Conservation (phyloP, 2,329 filamentous ascomycete genomes). For the Dothideomycetes sp. region DNA sequence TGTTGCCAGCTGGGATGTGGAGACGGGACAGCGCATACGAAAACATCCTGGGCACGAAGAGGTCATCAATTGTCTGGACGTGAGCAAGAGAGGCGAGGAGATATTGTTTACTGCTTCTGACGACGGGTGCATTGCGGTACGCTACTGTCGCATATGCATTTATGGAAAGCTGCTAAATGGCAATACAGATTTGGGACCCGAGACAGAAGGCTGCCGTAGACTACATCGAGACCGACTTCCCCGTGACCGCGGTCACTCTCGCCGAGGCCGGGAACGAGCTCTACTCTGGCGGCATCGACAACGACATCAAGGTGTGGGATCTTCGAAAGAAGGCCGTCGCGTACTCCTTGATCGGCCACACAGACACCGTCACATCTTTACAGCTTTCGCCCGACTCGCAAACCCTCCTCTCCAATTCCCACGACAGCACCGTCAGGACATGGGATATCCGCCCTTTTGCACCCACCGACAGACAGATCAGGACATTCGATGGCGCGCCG, state of each 20-base stretch:
- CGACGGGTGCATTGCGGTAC: conserved; percentile 71
- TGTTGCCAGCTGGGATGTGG: conserved; percentile 88
- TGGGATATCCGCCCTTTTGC: conserved; percentile 97
- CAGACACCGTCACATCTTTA: conserved; percentile 83
- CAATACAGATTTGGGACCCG: conserved; percentile 72
- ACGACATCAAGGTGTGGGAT: conserved; percentile 96
- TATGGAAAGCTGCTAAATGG: conserved; percentile 11
- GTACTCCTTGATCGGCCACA: conserved; percentile 81
- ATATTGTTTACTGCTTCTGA: conserved; percentile 84
- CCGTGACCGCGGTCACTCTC: conserved; percentile 83
- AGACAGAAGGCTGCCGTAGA: conserved; percentile 79
- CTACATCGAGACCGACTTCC: conserved; percentile 83
- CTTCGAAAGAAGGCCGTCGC: conserved; percentile 80
- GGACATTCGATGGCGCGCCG: conserved; percentile 85
- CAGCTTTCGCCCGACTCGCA: conserved; percentile 89
- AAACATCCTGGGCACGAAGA: conserved; percentile 90
- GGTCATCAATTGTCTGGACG: conserved; percentile 84
- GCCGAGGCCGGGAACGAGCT: conserved; percentile 92
- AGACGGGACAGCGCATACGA: conserved; percentile 83
- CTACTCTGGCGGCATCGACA: conserved; percentile 90
- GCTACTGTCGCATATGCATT: conserved; percentile 9
- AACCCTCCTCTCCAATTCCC: conserved; percentile 78
- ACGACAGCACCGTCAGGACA: conserved; percentile 86
- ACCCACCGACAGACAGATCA: conserved; percentile 71
- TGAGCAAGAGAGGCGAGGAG: conserved; percentile 83